phyloP scores from a whole-genome alignment of 2,329 filamentous ascomycete species.

The Trichoderma gracile region DNA sequence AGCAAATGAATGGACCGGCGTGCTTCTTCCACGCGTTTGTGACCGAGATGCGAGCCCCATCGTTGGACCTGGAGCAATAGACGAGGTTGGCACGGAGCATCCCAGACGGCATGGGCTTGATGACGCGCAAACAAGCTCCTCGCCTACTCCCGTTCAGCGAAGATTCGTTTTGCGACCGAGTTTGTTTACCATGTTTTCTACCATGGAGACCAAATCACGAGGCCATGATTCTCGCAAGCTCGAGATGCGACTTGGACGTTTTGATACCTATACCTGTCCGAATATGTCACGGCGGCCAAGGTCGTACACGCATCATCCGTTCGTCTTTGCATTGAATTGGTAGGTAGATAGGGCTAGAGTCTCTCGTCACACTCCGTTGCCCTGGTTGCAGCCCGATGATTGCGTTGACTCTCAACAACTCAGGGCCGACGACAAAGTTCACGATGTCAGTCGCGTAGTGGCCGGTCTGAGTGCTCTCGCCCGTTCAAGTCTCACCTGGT shows the following conservation, averaged over 20 bases:
- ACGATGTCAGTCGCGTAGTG: not conserved
- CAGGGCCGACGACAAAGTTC: not conserved
- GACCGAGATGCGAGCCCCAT: not conserved
- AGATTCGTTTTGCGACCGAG: not conserved
- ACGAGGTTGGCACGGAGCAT: slow-evolving; percentile 17
- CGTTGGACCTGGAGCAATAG: slow-evolving; percentile 1
- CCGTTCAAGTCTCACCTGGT: slow-evolving; percentile 6
- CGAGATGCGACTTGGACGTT: too few relatives aligned
- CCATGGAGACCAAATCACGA: not conserved
- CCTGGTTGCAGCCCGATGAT: too few relatives aligned
- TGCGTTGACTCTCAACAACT: not conserved
- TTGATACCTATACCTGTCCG: too few relatives aligned
- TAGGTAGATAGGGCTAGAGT: too few relatives aligned
- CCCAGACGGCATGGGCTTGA: not conserved
- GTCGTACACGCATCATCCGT: too few relatives aligned
- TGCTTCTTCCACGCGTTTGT: not conserved
- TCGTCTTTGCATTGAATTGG: too few relatives aligned
- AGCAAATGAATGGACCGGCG: too few relatives aligned
- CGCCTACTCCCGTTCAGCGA: not conserved
- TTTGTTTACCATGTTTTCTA: not conserved
- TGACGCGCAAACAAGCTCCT: not conserved
- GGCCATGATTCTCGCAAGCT: not conserved
- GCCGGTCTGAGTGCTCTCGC: not conserved
- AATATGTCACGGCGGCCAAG: too few relatives aligned
- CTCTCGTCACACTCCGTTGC: too few relatives aligned